Evolutionary conservation across 2,329 filamentous ascomycete genomes (phyloP).

Genomic region (Colletotrichum sp.): DNA sequence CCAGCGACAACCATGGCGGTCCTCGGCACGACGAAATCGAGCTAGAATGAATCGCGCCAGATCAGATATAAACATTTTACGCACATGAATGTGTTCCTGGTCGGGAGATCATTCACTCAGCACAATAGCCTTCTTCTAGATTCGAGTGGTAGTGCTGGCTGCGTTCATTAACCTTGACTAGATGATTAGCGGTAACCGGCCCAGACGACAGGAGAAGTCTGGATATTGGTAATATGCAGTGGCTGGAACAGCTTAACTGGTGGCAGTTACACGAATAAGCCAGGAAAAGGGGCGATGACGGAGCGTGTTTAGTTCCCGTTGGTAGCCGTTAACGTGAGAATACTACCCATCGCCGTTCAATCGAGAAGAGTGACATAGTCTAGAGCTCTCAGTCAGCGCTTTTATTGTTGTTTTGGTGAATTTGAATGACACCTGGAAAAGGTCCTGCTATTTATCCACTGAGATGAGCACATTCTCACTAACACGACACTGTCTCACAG

Average conservation of each 20-base stretch:
- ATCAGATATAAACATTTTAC: neutral
- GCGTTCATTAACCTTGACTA: neutral
- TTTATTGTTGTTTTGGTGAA: too few species aligned
- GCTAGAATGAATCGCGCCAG: neutral
- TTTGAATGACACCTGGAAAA: neutral
- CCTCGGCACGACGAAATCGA: neutral
- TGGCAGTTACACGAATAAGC: neutral
- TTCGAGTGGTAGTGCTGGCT: too few species aligned
- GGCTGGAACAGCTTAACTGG: rapidly evolving
- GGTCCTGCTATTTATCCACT: rapidly evolving
- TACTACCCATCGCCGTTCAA: too few species aligned
- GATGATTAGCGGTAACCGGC: neutral
- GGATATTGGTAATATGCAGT: neutral
- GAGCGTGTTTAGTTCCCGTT: rapidly evolving
- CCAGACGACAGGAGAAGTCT: neutral
- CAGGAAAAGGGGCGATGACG: neutral
- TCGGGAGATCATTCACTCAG: neutral
- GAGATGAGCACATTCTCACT: neutral
- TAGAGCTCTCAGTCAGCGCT: too few species aligned
- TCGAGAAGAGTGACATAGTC: too few species aligned
- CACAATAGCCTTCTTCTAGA: too few species aligned
- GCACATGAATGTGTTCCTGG: neutral
- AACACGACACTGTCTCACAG: neutral
- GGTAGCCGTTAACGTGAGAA: neutral
- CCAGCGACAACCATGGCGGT: neutral